Evolutionary conservation across 805 yeast genomes (phyloP), one percentile per base, ranked within the genome.

Genomic region (Metschnikowia cubensis): DNA sequence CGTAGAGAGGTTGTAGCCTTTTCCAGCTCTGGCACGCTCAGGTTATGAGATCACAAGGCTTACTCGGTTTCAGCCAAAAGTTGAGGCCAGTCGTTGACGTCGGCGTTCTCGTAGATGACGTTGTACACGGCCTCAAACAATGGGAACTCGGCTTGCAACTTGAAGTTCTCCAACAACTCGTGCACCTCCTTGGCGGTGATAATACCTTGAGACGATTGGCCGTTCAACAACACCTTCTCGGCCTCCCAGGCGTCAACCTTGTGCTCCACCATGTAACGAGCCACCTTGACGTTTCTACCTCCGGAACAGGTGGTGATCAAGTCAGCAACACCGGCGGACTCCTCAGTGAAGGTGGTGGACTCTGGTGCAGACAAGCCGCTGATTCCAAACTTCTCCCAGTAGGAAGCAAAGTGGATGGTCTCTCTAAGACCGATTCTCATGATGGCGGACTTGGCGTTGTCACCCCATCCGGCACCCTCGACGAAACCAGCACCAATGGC

Each of bases 381-480:
- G 49, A 58, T 58, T 35, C 59, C 59, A 35, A 60, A 66, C 50
- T 57, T 54, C 50, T 57, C 35, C 55, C 55, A 58, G 59, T 56
- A 56, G 21, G 58, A 54, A 3, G 77, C 71, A 54, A 74, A 74
- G 57, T 69, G 71, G 57, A 74, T 72, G 49, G 64, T 73, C 58
- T 74, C 78, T 51, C 68, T 60, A 42, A 74, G 57, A 3, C 78
- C 78, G 49, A 73, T 66, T 62, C 78, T 68, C 78, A 74, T 74
- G 56, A 74, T 66, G 40, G 78, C 78, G 35, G 77, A 66, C 64
- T 73, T 74, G 53, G 78, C 77, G 51, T 74, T 74, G 64, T 74
- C 78, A 59, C 78, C 78, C 78, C 78, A 74, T 42, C 76, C 76
- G 49, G 65, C 65, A 37, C 78, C 78, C 59, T 73, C 77, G 39